phyloP scores from a whole-genome alignment of 257 asterid species.

The Jasminum sambac region DNA sequence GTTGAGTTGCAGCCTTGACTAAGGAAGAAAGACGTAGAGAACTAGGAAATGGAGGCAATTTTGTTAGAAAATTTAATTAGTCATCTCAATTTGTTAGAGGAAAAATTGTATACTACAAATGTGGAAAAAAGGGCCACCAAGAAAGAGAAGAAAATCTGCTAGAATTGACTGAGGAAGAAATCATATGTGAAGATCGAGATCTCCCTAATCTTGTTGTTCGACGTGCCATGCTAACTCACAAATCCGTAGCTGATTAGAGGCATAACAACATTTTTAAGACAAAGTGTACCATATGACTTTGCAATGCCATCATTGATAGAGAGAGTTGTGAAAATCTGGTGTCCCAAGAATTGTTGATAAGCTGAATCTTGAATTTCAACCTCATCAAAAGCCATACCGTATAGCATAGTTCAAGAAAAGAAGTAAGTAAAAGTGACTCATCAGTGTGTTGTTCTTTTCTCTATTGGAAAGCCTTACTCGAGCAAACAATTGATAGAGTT shows the following conservation, averaged over 20 bases:
- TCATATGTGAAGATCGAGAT: too few relatives aligned
- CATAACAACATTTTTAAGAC: background rate
- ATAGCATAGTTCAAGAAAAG: background rate
- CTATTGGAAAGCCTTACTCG: background rate
- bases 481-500: too few relatives aligned
- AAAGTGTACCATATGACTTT: background rate
- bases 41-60: background rate
- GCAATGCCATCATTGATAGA: background rate
- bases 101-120: background rate
- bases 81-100: background rate
- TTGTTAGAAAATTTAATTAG: background rate
- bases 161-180: too few relatives aligned
- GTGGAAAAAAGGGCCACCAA: background rate
- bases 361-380: background rate
- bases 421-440: background rate
- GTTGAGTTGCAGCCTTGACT: background rate
- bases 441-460: background rate
- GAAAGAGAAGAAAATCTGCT: background rate
- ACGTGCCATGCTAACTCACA: too few relatives aligned
- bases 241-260: too few relatives aligned
- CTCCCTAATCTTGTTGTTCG: too few relatives aligned
- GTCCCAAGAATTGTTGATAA: background rate
- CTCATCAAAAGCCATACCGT: background rate
- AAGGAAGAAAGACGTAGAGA: background rate
- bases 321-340: background rate